A percentile compares a stretch with the other conserved stretches of the same genome.
Evolutionary conservation across 2,329 filamentous ascomycete genomes (phyloP).

Genomic region (Calonectria pauciramosa): DNA sequence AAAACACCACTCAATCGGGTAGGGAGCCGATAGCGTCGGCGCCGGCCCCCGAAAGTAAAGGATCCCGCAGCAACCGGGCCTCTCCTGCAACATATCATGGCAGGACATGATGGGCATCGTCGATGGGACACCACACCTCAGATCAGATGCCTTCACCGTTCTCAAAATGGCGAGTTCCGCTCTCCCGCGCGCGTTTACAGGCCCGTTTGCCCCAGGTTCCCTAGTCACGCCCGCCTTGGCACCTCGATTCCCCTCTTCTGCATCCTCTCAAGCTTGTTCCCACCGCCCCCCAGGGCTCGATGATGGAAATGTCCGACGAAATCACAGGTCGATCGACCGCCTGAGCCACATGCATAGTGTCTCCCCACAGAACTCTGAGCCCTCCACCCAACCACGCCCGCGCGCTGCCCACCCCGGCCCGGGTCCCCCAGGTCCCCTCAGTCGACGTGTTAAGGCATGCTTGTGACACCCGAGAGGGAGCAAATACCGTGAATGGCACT

Average conservation of each 20-base stretch:
- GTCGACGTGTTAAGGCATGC: conserved; percentile 13
- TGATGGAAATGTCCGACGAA: conserved; percentile 23
- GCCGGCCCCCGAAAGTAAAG: background rate
- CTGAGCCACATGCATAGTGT: conserved; percentile 19
- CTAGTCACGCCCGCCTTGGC: background rate
- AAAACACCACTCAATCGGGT: conserved; percentile 11
- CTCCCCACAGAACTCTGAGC: background rate
- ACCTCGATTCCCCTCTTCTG: background rate
- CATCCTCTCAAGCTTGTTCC: conserved; percentile 10
- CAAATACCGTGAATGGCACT: conserved; percentile 1
- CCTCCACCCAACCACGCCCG: conserved; percentile 18
- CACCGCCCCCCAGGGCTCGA: background rate
- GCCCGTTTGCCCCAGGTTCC: background rate
- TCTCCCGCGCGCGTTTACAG: background rate
- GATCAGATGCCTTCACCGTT: conserved; percentile 13
- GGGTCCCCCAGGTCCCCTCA: conserved; percentile 17
- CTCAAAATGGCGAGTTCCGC: background rate
- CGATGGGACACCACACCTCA: conserved; percentile 7
- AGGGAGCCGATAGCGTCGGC: background rate
- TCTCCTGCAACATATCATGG: background rate
- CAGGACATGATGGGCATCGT: background rate
- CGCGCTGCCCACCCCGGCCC: conserved; percentile 20
- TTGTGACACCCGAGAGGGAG: conserved; percentile 8
- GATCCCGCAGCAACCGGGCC: conserved; percentile 1
- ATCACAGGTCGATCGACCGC: conserved; percentile 21